Evolutionary conservation across 192 early-diverging fungal genomes (phyloP), one percentile per base, ranked within the genome.

Genomic region (Pilobolus umbonatus): DNA sequence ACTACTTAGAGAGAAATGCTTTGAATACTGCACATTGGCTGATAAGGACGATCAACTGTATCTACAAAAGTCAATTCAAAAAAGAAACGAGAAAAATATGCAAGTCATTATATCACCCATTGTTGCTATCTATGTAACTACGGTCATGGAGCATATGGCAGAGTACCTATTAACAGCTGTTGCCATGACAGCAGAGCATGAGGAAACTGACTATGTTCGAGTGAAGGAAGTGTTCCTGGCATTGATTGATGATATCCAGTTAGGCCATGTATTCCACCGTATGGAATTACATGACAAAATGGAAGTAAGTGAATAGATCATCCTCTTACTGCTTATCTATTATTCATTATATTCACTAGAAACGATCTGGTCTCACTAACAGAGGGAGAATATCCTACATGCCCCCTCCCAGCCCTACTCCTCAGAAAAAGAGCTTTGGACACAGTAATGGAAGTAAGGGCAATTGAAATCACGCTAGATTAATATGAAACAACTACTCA

Each of bases 51-150:
- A 62, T 53, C 55, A 57, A 24, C 19, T 57, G 19, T 29, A 39
- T 25, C 39, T 34, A 21, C 60, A 61, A 32, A 21, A 45, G n/a
- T 62, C 55, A 21, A 39, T 48, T 19, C 19, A 36, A n/a, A 59
- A 65, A 17, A 29, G 47, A n/a, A 36, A 30, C 14, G 55, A 59
- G 6, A 36, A 38, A 24, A 35, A 26, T 22, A 14, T 21, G 10
- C 35, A 54, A 35, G 32, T 63, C 6, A 45, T 61, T 2, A 63
- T 73, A 11, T 73, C 65, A 19, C 61, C 71, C 10, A 64, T 73
- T 22, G 71, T 73, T 2, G 81, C 81, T 35, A 83, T 83, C 42
- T 83, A 83, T 67, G 67, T 83, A 12, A 80, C 81, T 1, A 79
- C 81, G 10, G 71, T 83, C 1, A 45, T 83, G 24, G 81, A 83